Conservation (phyloP, 2,329 filamentous ascomycete species). For the Aspergillus aculeatus region DNA sequence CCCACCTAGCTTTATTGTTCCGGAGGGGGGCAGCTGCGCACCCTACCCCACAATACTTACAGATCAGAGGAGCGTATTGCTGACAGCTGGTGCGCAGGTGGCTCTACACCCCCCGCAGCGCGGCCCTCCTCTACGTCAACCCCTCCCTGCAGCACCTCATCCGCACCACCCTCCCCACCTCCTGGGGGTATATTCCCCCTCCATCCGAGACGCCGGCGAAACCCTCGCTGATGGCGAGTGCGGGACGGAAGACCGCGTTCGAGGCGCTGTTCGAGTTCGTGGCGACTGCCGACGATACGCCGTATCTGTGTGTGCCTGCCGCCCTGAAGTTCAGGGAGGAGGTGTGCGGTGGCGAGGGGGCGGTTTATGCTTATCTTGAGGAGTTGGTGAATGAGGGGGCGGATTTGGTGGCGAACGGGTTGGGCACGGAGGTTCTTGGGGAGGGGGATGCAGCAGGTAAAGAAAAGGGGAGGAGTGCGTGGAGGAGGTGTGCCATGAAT, state of each 20-base stretch:
- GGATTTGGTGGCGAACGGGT: slow-evolving; percentile 56
- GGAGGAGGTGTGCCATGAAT: slow-evolving; percentile 67
- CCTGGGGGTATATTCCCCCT: slow-evolving; percentile 65
- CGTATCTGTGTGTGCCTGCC: slow-evolving; percentile 70
- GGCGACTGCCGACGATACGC: slow-evolving; percentile 70
- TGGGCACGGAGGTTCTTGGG: slow-evolving; percentile 72
- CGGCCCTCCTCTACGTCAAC: slow-evolving; percentile 78
- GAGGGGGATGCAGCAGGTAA: slow-evolving; percentile 37
- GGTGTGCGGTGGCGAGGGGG: slow-evolving; percentile 70
- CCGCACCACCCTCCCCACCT: slow-evolving; percentile 72
- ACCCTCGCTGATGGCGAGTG: slow-evolving; percentile 51
- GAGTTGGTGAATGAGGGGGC: slow-evolving; percentile 65
- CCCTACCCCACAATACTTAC: no score
- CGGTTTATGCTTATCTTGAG: slow-evolving; percentile 63
- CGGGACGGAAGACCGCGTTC: slow-evolving; percentile 59
- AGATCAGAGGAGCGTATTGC: background rate
- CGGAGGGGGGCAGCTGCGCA: no score
- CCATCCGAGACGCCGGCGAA: slow-evolving; percentile 41
- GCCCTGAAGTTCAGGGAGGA: slow-evolving; percentile 69
- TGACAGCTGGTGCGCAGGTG: slow-evolving; percentile 52
- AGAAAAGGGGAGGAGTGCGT: slow-evolving; percentile 18
- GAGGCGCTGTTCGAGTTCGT: slow-evolving; percentile 72
- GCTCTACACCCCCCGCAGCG: slow-evolving; percentile 77
- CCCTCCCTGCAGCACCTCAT: slow-evolving; percentile 72
- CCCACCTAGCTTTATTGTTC: no score